Base-by-base conservation (phyloP, 208 protist species). In the Acanthamoeba lenticulata region DNA sequence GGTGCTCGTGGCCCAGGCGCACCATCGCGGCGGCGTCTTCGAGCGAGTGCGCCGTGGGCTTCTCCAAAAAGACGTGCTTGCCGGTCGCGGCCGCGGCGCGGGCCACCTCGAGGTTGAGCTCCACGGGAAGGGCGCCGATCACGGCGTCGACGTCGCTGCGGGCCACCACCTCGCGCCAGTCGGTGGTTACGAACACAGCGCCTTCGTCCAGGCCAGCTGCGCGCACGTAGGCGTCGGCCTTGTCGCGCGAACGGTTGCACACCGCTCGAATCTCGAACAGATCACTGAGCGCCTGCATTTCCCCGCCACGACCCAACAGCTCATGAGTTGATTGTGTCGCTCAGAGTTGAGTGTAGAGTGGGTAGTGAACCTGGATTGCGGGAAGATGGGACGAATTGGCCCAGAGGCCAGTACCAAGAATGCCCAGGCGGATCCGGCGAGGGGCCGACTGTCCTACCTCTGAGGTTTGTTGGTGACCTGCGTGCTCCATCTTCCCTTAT, bases 81-180 rank as follows among this genome's bases (percentile, higher is more conserved):
- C 81, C 81, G 5, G 44, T 34, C 1, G 27, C 81, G 17, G 52
- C 32, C 13, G 81, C 81, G 24, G 81, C 81, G 44, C 29, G 21
- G 27, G 49, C 81, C 21, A 90, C 81, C 49, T 90, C 81, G 21
- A 90, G 52, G 47, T 90, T 90, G 81, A 29, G 24, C n/a, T 57
- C 21, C 1, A 90, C 81, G n/a, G 81, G 81, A 3, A 90, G 81
- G 1, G 81, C 81, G 15, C 5, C 81, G 11, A 90, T n/a, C 15
- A 90, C n/a, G 11, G 81, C 81, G 49, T 90, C 81, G 7, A 90
- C 81, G 34, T 90, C 81, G 9, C 2, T 2, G 49, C 81, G 44
- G 47, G 81, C 81, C 32, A 90, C n/a, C n/a, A 90, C 49, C 27
- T 90, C 49, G 47, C 81, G 81, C 49, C 52, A 90, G 42, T 90